Percentiles rank a stretch among this genome's conserved stretches.
Evolutionary conservation across 257 asterid species (phyloP).

Genomic region (Solanum corneliomulleri): DNA sequence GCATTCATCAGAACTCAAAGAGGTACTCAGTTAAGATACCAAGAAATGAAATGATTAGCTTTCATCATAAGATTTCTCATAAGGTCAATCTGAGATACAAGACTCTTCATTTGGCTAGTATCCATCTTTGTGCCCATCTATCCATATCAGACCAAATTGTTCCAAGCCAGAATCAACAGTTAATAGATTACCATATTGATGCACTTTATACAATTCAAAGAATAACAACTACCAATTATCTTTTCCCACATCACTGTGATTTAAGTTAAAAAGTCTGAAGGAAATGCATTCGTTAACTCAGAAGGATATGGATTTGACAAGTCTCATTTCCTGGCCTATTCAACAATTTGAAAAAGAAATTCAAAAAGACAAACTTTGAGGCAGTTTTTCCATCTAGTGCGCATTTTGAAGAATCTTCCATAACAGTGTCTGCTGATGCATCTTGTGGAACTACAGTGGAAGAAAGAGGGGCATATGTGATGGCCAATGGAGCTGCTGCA

Average conservation of each 20-base stretch:
- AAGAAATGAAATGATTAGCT: background rate
- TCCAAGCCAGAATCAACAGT: background rate
- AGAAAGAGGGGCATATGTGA: slow-evolving; percentile 18
- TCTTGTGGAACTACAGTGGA: slow-evolving; percentile 34
- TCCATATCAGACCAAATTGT: background rate
- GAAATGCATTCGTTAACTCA: background rate
- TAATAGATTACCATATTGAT: background rate
- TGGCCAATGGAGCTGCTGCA: slow-evolving; percentile 30
- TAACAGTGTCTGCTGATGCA: slow-evolving; percentile 21
- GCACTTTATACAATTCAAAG: background rate
- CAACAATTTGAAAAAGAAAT: slow-evolving; percentile 9
- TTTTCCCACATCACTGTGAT: background rate
- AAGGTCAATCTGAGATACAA: background rate
- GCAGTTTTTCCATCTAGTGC: slow-evolving; percentile 50
- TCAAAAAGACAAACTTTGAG: slow-evolving; percentile 32
- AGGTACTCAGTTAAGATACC: background rate
- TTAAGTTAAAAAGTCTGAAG: background rate
- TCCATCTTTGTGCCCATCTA: background rate
- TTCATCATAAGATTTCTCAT: background rate
- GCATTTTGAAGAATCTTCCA: slow-evolving; percentile 41
- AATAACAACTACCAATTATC: background rate
- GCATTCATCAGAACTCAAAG: background rate
- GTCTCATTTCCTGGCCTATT: background rate
- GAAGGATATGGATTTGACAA: background rate
- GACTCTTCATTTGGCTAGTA: background rate